Conservation (phyloP, 2,329 filamentous ascomycete genomes). For the Niveomyces coronatus region DNA sequence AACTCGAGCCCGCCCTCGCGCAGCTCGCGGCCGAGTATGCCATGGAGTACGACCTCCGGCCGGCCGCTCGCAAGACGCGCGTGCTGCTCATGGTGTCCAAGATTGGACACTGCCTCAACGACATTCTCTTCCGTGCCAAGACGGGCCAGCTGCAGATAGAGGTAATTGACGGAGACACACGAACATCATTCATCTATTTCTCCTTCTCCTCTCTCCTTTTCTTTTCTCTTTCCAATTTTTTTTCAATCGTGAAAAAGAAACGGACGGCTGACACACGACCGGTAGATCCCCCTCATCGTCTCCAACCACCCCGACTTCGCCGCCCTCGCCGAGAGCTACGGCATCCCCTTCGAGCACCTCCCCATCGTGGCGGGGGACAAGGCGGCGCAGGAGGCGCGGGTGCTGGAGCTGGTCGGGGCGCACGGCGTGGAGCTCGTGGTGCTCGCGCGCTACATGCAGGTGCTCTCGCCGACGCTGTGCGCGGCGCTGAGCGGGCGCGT, state of each 20-base stretch:
- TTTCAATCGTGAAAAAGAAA: too few species aligned
- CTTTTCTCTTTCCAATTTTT: too few species aligned
- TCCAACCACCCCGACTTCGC: slow-evolving; percentile 73
- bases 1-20: slow-evolving; percentile 46
- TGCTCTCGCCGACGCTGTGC: slow-evolving; percentile 65
- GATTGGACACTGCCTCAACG: slow-evolving; percentile 78
- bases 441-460: slow-evolving; percentile 80
- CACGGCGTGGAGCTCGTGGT: slow-evolving; percentile 70
- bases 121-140: slow-evolving; percentile 70
- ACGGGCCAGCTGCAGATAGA: slow-evolving; percentile 66
- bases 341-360: slow-evolving; percentile 70
- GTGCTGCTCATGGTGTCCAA: slow-evolving; percentile 86
- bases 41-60: slow-evolving; percentile 63
- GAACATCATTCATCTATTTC: neutral
- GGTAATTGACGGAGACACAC: slow-evolving; percentile 10
- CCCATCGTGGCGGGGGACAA: slow-evolving; percentile 74
- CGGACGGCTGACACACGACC: neutral
- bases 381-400: slow-evolving; percentile 56
- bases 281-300: slow-evolving; percentile 58
- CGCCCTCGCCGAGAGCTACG: slow-evolving; percentile 59
- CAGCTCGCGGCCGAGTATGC: slow-evolving; percentile 51
- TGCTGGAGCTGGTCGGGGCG: slow-evolving; percentile 59
- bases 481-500: slow-evolving; percentile 72
- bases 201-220: too few species aligned
- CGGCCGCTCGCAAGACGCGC: slow-evolving; percentile 58